phyloP scores from a whole-genome alignment of 495 filamentous ascomycete species.

The Letharia columbiana region DNA sequence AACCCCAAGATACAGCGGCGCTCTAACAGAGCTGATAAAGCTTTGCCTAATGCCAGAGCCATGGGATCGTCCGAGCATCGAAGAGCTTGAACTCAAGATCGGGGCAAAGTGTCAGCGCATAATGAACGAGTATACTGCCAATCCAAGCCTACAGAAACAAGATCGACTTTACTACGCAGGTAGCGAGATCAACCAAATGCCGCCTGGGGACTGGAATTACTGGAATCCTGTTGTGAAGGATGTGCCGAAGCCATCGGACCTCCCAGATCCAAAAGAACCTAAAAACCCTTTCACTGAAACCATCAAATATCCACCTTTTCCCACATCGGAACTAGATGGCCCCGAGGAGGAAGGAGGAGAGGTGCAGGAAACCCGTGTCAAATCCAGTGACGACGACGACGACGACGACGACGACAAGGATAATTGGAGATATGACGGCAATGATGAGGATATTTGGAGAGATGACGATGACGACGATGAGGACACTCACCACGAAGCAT shows the following conservation, averaged over 20 bases:
- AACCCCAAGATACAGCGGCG: not conserved
- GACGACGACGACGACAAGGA: too few species aligned
- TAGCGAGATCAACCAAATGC: slow-evolving; percentile 2
- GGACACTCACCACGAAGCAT: not conserved
- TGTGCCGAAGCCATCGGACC: not conserved
- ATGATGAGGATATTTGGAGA: too few species aligned
- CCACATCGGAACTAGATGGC: not conserved
- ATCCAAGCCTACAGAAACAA: not conserved
- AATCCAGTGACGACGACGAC: not conserved
- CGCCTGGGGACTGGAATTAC: not conserved
- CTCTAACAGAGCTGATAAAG: not conserved
- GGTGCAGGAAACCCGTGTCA: not conserved
- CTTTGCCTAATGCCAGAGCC: not conserved
- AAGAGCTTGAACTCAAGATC: not conserved
- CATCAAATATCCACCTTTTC: not conserved
- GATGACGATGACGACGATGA: not conserved
- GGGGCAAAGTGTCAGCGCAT: not conserved
- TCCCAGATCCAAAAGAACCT: not conserved
- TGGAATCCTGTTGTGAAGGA: not conserved
- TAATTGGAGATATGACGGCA: too few species aligned
- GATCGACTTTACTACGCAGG: not conserved
- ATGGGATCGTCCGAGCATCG: not conserved
- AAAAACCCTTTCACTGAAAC: not conserved
- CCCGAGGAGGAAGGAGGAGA: not conserved
- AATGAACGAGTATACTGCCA: not conserved